Evolutionary conservation across 129 eudicot genomes (phyloP).

Genomic region (Heracleum sosnowskyi): DNA sequence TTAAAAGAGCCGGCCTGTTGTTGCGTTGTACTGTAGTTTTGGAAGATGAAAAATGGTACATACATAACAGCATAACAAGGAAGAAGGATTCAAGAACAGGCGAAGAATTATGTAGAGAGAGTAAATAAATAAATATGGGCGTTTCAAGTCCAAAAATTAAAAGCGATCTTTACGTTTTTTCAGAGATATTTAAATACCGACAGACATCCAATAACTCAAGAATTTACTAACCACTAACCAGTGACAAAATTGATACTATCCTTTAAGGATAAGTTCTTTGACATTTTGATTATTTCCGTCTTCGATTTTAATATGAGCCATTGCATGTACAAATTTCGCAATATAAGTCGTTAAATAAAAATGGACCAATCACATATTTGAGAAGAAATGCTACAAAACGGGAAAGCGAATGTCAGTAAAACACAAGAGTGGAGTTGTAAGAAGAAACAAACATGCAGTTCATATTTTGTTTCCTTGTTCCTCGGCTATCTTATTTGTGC

Average conservation of each 20-base stretch:
- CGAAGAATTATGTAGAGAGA: no score
- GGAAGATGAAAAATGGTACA: constrained; percentile 2
- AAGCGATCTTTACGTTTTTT: neutral
- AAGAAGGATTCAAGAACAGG: neutral
- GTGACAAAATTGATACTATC: no score
- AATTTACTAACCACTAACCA: no score
- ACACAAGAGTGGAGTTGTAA: neutral
- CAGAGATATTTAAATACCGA: neutral
- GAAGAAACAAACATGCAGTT: neutral
- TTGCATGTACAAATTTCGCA: no score
- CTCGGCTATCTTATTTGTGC: no score
- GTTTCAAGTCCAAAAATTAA: neutral
- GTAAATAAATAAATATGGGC: neutral
- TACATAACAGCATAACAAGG: neutral
- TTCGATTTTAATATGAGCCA: no score
- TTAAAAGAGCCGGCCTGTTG: constrained; percentile 12
- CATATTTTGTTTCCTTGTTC: no score
- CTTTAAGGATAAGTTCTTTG: no score
- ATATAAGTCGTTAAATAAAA: no score
- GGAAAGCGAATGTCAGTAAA: neutral
- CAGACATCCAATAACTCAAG: no score
- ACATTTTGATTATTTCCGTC: no score
- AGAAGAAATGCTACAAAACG: neutral
- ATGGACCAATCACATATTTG: no score
- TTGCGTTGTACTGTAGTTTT: neutral